Evolutionary conservation across 331 rosid species (phyloP), one percentile per base, ranked within the genome.

Genomic region (Pyrus hybrid): DNA sequence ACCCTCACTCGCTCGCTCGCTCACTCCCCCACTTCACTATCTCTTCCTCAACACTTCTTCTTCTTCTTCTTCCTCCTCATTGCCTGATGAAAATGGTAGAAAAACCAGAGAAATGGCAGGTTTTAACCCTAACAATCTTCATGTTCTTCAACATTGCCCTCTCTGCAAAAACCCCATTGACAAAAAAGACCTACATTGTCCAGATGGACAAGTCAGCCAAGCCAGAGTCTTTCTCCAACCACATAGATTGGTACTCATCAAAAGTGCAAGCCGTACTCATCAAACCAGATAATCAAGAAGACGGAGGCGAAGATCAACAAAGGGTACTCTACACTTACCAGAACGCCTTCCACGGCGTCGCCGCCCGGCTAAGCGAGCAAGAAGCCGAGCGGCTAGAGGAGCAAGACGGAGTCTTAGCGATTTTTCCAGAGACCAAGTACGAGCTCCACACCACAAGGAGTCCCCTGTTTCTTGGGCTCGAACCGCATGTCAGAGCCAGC

Each of bases 371-470:
- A 65, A 94, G 81, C 68, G 66, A 71, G 76, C 82, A 88, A 74
- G 99, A 94, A 73, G 93, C 87, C 2, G 58, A 77, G 54, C 83
- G 56, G 71, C 91, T 94, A 14, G 85, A 90, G 67, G 68, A 77
- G 70, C 85, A 90, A 79, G 84, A 81, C 28, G 96, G 88, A 26
- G 95, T 94, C 22, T 62, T 90, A 70, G 91, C 97, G 9, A 76
- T 94, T 11, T 90, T 91, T 61, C 97, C 97, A 11, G 99, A 94
- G 23, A 85, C 85, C 1, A 92, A 81, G 75, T 92, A 94, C 67
- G 73, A 90, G 45, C 91, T 94, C 5, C 99, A 94, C 80, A 94
- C 99, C 3, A 94, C 96, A 14, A 83, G 99, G 66, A 94, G 97
- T 76, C 97, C 99, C 26, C 32, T 29, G 67, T 94, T 94, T 68